These are phyloP conservation scores for Rhynchospora breviuscula DNA, from an alignment of 176 grass and related monocot species.

Conservation along the genomic window DNA sequence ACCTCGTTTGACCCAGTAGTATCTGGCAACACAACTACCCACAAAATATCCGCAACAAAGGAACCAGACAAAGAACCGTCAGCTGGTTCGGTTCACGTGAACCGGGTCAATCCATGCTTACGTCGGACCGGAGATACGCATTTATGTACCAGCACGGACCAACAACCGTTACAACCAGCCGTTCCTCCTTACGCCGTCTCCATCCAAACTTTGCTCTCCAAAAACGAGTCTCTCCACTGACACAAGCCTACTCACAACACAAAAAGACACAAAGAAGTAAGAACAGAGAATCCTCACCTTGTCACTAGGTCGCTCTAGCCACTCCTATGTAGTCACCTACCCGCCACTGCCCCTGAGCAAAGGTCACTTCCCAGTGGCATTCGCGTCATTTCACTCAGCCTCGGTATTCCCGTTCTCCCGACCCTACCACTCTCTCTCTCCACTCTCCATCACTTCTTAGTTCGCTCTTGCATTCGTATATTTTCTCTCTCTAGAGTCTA, in stretches of 20 bases:
- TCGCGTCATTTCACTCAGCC: not conserved
- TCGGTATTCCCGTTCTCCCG: conserved; percentile 20
- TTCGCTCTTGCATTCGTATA: conserved; percentile 14
- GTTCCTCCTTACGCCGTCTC: not conserved
- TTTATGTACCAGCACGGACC: not conserved
- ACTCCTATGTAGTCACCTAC: not conserved
- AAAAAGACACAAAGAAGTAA: not conserved
- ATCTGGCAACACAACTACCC: not conserved
- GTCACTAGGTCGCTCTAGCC: not conserved
- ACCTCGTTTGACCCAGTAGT: not conserved
- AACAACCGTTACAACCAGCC: conserved; percentile 13
- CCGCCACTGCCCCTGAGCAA: not conserved
- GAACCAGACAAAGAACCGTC: not conserved
- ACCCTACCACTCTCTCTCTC: conserved; percentile 9
- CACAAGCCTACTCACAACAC: not conserved
- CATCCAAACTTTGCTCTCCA: not conserved
- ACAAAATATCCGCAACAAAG: too few species aligned
- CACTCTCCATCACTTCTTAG: not conserved
- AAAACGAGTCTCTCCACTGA: not conserved
- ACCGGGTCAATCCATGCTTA: not conserved
- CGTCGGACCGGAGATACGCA: conserved; percentile 15
- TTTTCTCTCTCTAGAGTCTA: conserved; percentile 18
- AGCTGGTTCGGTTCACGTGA: not conserved
- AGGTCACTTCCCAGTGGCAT: not conserved
- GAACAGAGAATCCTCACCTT: not conserved